Base-by-base conservation (phyloP, 768 basidiomycete genomes). In the Paxillus involutus region DNA sequence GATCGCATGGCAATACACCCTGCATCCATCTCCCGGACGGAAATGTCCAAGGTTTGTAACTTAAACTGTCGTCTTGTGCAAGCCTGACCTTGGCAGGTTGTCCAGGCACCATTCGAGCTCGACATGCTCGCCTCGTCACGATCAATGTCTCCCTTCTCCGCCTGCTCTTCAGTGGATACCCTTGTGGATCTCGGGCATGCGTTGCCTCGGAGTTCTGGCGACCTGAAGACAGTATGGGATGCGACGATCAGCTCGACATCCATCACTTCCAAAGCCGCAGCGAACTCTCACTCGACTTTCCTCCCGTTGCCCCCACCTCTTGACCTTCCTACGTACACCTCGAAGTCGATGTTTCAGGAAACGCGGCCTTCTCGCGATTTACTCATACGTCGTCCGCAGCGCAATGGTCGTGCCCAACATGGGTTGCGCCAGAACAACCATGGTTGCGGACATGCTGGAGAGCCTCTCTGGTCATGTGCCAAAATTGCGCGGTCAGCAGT, bases 381-480 rank as follows among this genome's bases (percentile, higher is more conserved):
- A 33, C 44, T 45, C 37, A 61, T 47, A 41, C 39, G 49, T 21
- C 64, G 19, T 33, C 9, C 53, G 48, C 54, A 35, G 35, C 65
- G 57, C 0, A 57, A 52, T 44, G 29, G 51, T 24, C 41, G 29
- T 59, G 17, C 19, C n/a, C 19, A 16, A 30, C 29, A 39, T n/a
- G 19, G 57, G 33, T 46, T 56, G 26, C 52, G 42, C 1, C 46
- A 53, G 26, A 52, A 61, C 21, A 37, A 33, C 12, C 45, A 32
- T 36, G 41, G 44, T 47, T 44, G 55, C 41, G 53, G n/a, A 8
- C 44, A 52, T 6, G 36, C 58, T 4, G 57, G 47, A 49, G 55
- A 59, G 21, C 36, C 8, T 32, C 26, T 68, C 30, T 69, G 68
- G 68, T 68, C 68, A 33, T 69, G 68, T 59, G 68, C 68, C 32